phyloP scores from a whole-genome alignment of 179 eudicot genomes.

The Pouteria campechiana region DNA sequence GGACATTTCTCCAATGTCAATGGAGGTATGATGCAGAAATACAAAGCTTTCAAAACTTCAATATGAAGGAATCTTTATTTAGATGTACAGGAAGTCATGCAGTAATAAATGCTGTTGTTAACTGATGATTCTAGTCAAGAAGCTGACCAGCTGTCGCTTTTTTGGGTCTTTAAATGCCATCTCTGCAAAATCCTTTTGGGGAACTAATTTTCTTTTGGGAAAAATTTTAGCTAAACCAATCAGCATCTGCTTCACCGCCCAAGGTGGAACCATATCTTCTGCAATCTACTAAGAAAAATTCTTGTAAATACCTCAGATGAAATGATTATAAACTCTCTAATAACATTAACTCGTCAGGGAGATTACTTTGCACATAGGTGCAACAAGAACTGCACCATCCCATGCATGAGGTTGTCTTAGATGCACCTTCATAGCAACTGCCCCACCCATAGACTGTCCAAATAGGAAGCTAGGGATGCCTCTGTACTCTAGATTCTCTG shows the following conservation, averaged over 20 bases:
- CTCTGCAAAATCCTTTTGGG: slow-evolving; percentile 57
- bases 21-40: too few relatives aligned
- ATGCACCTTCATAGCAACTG: slow-evolving; percentile 83
- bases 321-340: too few relatives aligned
- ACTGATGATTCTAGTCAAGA: too few relatives aligned
- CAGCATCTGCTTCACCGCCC: slow-evolving; percentile 50
- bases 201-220: slow-evolving; percentile 79
- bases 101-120: neutral
- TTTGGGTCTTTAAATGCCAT: slow-evolving; percentile 59
- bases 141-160: slow-evolving; percentile 62
- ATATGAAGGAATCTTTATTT: too few relatives aligned
- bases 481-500: slow-evolving; percentile 60
- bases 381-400: slow-evolving; percentile 87
- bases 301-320: too few relatives aligned
- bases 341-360: slow-evolving; percentile 4
- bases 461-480: slow-evolving; percentile 63
- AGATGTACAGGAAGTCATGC: neutral
- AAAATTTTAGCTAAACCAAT: slow-evolving; percentile 55
- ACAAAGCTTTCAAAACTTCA: too few relatives aligned
- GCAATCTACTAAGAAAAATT: slow-evolving; percentile 50
- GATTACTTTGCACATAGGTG: slow-evolving; percentile 97
- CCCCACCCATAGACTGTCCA: slow-evolving; percentile 98
- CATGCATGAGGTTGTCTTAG: slow-evolving; percentile 81
- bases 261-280: slow-evolving; percentile 81
- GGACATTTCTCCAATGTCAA: too few relatives aligned